Evolutionary conservation across 2,329 filamentous ascomycete species (phyloP), one percentile per base, ranked within the genome.

Genomic region (Diaporthe eres): DNA sequence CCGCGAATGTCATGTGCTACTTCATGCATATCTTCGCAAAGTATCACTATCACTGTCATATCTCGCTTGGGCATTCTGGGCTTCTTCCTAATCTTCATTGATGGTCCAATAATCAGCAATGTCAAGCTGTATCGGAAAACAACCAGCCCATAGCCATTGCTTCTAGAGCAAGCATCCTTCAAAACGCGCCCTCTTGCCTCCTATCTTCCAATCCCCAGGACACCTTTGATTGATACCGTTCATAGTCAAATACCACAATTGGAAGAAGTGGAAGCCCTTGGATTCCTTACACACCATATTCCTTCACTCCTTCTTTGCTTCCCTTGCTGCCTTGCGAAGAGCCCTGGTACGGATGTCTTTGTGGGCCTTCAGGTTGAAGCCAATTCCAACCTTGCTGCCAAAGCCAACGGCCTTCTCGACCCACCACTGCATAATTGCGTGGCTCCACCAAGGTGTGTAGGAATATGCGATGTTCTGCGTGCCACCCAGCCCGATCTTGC

Each of bases 361-460:
- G 82, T 98, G 96, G 92, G 97, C 96, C 79, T 86, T 87, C 78
- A 88, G 85, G 83, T 91, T 92, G 81, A 87, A 84, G 79, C 82
- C 84, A 55, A 91, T 86, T 15, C 84, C 86, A 31, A 89, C 63
- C 19, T 83, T 82, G 80, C 86, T 87, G 70, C 87, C 89, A 31
- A 86, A 85, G 8, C 90, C 90, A 44, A 89, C 81, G 0, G 90
- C 87, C 78, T 86, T 91, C 83, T 92, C 90, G 49, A 98, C 87
- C 74, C 91, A 91, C 93, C 94, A 98, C 78, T 96, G 93, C 92
- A 98, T 94, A 72, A 97, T 82, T 0, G 93, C 95, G 85, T 99
- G 97, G 79, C 91, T 94, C 96, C 96, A 98, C 87, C 93, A 98
- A 0, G 97, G 97, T 3, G 95, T 97, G 81, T 95, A 96, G 49